A percentile compares a stretch with the other conserved stretches of the same genome.
Evolutionary conservation across 305 asterid species (phyloP).

Genomic region (Solanum hybrid): DNA sequence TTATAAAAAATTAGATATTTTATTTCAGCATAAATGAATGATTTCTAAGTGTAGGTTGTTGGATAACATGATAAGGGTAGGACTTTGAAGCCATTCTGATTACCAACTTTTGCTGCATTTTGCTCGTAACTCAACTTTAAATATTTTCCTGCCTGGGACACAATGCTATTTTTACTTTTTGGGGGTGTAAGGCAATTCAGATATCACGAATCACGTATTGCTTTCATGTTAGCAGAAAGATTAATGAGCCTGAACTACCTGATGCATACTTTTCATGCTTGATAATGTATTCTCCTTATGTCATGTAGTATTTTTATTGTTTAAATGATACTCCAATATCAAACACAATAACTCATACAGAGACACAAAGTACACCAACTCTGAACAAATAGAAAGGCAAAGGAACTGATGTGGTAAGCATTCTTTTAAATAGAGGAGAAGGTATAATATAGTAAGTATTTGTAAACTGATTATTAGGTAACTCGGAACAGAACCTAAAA

Average conservation of each 20-base stretch:
- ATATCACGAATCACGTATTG: not conserved
- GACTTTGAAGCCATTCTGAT: not conserved
- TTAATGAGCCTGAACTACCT: not conserved
- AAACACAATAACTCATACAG: not conserved
- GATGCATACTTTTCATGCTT: not conserved
- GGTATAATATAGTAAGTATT: not conserved
- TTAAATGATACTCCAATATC: not conserved
- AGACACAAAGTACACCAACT: not conserved
- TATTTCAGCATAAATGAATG: not conserved
- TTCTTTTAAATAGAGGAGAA: not conserved
- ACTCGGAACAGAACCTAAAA: not conserved
- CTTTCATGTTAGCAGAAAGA: not conserved
- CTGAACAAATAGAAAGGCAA: not conserved
- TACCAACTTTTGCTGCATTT: constrained; percentile 1
- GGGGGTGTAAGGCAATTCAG: not conserved
- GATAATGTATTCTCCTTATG: not conserved
- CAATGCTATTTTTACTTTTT: not conserved
- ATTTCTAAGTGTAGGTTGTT: not conserved
- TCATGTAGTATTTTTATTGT: not conserved
- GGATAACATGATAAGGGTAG: not conserved
- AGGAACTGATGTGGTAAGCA: not conserved
- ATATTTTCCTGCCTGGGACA: not conserved
- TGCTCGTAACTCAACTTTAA: not conserved
- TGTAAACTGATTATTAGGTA: not conserved
- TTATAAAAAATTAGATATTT: not conserved